Base-by-base conservation (phyloP, 164 flowering plant genomes). In the Echeveria elegans region DNA sequence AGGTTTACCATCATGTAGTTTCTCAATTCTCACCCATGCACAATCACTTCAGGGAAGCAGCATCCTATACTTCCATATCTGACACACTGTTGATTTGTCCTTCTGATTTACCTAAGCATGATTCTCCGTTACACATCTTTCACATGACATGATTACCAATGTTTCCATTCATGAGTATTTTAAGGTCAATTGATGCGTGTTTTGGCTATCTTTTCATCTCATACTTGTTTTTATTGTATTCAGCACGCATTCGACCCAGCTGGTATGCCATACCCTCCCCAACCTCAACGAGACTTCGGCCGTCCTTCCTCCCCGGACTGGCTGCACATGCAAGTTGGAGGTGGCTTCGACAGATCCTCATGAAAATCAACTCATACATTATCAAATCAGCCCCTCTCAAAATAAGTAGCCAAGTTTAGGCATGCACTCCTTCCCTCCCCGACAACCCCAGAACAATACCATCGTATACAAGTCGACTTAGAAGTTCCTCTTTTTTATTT, bases 251-350 rank as follows among this genome's bases (percentile, higher is more conserved):
- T 78, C 71, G 92, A 87, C 66, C 19, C 75, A 36, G 60, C 79
- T 58, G 78, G 78, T 0, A 50, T 83, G 78, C 75, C 72, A 41
- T 83, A 74, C 71, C 75, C 74, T 52, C 79, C 91, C 58, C 89
- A 82, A 77, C 75, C 81, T 26, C 38, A 86, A 30, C 76, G 82
- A 65, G 89, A 85, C 50, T 86, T 72, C 62, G 75, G 63, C 31
- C 80, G 80, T 16, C 77, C 73, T 29, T 63, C 85, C 58, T 79
- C 85, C 21, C 87, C 85, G 23, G 88, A 86, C 43, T 85, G 86
- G 88, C 70, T 83, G 72, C 88, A 85, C 69, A 81, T 85, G 87
- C 88, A 83, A 74, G 69, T 86, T 63, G 87, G 91, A 38, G 78
- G 85, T 29, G 79, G 83, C 29, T 86, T 82, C 47, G 83, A 85